Percentiles rank a stretch among this genome's conserved stretches.
These are phyloP conservation scores for Termitomyces sp. DNA, from an alignment of 768 basidiomycete species.

Conservation along the genomic window DNA sequence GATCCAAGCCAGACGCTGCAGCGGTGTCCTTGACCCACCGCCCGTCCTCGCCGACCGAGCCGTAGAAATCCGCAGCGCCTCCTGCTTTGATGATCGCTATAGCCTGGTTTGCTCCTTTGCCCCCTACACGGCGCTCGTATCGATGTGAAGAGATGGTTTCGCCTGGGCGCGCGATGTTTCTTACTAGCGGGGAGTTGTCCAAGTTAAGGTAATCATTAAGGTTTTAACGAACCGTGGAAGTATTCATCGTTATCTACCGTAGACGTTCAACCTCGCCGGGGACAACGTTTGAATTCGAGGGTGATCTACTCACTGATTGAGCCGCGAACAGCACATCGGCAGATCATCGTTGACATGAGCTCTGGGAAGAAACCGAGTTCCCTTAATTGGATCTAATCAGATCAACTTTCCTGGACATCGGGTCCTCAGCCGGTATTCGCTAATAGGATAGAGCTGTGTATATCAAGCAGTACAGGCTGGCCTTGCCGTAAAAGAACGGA, in stretches of 20 bases:
- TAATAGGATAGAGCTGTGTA: background rate
- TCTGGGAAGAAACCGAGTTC: no score
- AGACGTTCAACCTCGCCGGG: background rate
- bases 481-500: background rate
- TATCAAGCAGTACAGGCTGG: background rate
- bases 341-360: background rate
- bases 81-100: slow-evolving; percentile 54
- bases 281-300: background rate
- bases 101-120: slow-evolving; percentile 66
- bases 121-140: slow-evolving; percentile 50
- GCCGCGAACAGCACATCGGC: slow-evolving; percentile 31
- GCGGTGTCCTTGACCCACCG: slow-evolving; percentile 42
- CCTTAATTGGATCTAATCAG: background rate
- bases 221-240: slow-evolving; percentile 40
- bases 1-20: slow-evolving; percentile 35
- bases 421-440: no score
- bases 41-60: slow-evolving; percentile 53
- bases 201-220: background rate
- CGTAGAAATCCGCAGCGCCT: slow-evolving; percentile 43
- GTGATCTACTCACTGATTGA: slow-evolving; percentile 40
- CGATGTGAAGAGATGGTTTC: slow-evolving; percentile 54
- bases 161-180: slow-evolving; percentile 50
- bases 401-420: no score
- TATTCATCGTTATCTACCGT: slow-evolving; percentile 53
- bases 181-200: slow-evolving; percentile 30